Base-by-base conservation (phyloP, 352 stramenopile genomes). In the Pythium myriotylum region DNA sequence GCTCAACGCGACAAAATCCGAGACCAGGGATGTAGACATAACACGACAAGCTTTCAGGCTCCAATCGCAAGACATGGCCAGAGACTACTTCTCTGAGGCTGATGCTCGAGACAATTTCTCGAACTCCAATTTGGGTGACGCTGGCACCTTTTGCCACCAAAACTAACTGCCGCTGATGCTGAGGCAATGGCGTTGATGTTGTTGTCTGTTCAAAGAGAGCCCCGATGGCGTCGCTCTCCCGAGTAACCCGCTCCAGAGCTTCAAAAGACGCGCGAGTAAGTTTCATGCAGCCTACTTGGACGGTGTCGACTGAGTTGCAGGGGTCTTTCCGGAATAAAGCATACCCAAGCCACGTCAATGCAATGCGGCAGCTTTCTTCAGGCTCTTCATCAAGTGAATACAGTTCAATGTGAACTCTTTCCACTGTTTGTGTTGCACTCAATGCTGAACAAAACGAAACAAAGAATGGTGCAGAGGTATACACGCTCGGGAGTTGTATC, bases 321-420 rank as follows among this genome's bases (percentile, higher is more conserved):
- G 43, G 19, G 20, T 23, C 29, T 24, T 23, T 16, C 12, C 22
- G 26, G 43, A 51, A 35, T 6, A 51, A 17, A 19, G 43, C 43
- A n/a, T 29, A 51, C 17, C 29, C 43, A 26, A 51, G 20, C 43
- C 43, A 51, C 20, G 12, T 35, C 43, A 23, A 51, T 7, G 29
- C 13, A 4, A 23, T 23, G 17, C 43, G 43, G 13, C 33, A 23
- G 6, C 13, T 35, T 26, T 23, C 43, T 8, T 14, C 17, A 2
- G n/a, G 10, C 43, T 29, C 9, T 23, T 32, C 43, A 19, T 51
- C 20, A 10, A 51, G 23, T 14, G 2, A 9, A 23, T 35, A 4
- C 13, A 51, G 29, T 12, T 17, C 23, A n/a, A 51, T 22, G 13
- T 13, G 2, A 5, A 51, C 13, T 17, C n/a, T 32, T 13, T 1